phyloP scores from a whole-genome alignment of 1,284 basidiomycete species.

The Puccinia horiana region DNA sequence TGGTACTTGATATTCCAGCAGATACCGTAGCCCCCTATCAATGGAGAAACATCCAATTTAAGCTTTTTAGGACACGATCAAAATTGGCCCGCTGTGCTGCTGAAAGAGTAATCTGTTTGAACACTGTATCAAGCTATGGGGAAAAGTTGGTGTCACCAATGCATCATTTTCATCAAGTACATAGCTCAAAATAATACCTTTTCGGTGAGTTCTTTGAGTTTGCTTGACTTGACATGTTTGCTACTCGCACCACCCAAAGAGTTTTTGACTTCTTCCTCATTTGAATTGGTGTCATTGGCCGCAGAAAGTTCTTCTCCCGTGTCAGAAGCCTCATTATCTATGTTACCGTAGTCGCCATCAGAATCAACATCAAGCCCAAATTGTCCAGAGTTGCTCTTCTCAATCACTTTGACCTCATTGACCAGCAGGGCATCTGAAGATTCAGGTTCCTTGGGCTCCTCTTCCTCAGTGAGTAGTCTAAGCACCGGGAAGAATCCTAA shows the following conservation, averaged over 20 bases:
- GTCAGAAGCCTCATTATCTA: neutral
- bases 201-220: neutral
- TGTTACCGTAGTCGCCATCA: neutral
- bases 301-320: neutral
- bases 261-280: neutral
- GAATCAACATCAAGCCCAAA: neutral
- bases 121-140: neutral
- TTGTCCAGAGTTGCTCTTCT: neutral
- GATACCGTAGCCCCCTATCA: conserved; percentile 14
- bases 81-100: conserved; percentile 10
- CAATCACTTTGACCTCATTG: neutral
- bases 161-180: neutral
- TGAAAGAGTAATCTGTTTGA: conserved; percentile 21
- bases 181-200: neutral
- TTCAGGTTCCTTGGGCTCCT: neutral
- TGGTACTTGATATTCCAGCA: conserved; percentile 28
- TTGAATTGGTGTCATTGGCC: neutral
- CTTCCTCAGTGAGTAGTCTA: neutral
- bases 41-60: neutral
- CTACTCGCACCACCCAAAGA: neutral
- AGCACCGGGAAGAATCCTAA: neutral
- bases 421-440: neutral
- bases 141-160: neutral
- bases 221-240: neutral
- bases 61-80: neutral